Evolutionary conservation across 2,329 filamentous ascomycete species (phyloP).

Genomic region (Rhinocladiella mackenziei): DNA sequence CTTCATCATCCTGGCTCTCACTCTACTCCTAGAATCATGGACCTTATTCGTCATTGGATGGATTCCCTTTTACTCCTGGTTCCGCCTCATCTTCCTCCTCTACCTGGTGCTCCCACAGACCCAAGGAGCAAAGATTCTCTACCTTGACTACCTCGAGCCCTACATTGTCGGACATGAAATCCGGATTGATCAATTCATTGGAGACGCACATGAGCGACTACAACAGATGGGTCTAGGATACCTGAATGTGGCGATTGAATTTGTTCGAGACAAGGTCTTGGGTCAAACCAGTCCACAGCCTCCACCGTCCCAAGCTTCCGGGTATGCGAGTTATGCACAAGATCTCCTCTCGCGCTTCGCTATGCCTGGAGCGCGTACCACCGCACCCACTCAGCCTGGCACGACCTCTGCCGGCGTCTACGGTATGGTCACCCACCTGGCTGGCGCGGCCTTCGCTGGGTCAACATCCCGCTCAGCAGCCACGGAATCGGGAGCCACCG

Average conservation of each 20-base stretch:
- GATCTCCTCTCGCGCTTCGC: conserved; percentile 80
- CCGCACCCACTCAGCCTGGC: conserved; percentile 35
- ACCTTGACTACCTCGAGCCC: conserved; percentile 79
- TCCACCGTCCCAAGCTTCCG: conserved; percentile 33
- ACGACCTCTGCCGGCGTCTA: conserved; percentile 64
- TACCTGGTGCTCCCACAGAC: conserved; percentile 97
- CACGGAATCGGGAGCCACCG: conserved; percentile 18
- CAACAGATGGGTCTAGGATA: conserved; percentile 73
- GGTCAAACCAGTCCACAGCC: conserved; percentile 63
- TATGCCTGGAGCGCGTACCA: conserved; percentile 65
- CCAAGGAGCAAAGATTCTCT: conserved; percentile 84
- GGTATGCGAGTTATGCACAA: conserved; percentile 63
- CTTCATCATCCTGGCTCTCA: conserved; percentile 86
- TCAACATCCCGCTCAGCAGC: conserved; percentile 15
- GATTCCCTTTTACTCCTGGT: conserved; percentile 90
- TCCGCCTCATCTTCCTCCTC: conserved; percentile 79
- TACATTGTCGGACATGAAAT: conserved; percentile 82
- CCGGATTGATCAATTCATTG: conserved; percentile 87
- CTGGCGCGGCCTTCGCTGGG: conserved; percentile 51
- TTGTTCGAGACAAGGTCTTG: conserved; percentile 71
- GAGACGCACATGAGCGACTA: conserved; percentile 71
- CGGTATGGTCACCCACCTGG: conserved; percentile 69
- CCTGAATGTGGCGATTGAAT: conserved; percentile 65
- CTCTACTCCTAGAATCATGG: conserved; percentile 80
- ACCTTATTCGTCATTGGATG: conserved; percentile 81